Evolutionary conservation across 176 grass and related monocot genomes (phyloP).

Genomic region (Phoenix roebelenii): DNA sequence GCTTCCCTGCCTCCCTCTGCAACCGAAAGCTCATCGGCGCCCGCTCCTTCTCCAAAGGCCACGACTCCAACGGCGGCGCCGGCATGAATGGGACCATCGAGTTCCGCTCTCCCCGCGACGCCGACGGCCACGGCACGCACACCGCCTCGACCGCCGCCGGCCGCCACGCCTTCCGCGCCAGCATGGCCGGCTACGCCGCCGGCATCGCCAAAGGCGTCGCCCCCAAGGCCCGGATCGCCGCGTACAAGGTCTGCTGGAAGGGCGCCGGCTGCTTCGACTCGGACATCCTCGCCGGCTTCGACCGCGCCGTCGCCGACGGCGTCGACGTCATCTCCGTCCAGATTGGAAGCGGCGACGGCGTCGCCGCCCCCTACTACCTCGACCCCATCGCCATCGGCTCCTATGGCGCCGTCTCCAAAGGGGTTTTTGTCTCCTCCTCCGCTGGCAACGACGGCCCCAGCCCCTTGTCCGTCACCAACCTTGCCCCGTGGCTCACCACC

Average conservation of each 20-base stretch:
- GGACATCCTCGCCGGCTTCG: slow-evolving; percentile 91
- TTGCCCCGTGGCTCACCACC: slow-evolving; percentile 83
- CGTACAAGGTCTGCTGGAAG: slow-evolving; percentile 96
- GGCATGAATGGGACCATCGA: slow-evolving; percentile 57
- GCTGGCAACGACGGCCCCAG: slow-evolving; percentile 80
- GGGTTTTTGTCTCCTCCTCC: slow-evolving; percentile 86
- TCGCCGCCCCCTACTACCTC: slow-evolving; percentile 62
- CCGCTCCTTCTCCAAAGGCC: slow-evolving; percentile 77
- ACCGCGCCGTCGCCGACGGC: slow-evolving; percentile 80
- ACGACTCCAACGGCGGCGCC: slow-evolving; percentile 22
- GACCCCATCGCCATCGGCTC: slow-evolving; percentile 83
- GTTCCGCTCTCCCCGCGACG: slow-evolving; percentile 76
- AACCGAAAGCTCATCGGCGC: slow-evolving; percentile 86
- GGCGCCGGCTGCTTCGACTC: slow-evolving; percentile 81
- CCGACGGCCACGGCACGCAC: slow-evolving; percentile 85
- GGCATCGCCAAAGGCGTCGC: slow-evolving; percentile 93
- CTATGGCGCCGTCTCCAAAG: slow-evolving; percentile 57
- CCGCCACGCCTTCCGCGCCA: slow-evolving; percentile 62
- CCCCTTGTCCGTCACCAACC: slow-evolving; percentile 74
- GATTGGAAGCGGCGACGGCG: slow-evolving; percentile 69
- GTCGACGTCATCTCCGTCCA: slow-evolving; percentile 88
- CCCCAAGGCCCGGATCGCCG: slow-evolving; percentile 74
- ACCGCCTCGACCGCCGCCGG: slow-evolving; percentile 82
- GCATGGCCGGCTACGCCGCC: slow-evolving; percentile 65
- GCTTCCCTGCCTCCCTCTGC: slow-evolving; percentile 49